Evolutionary conservation across 352 stramenopile genomes (phyloP).

Genomic region (Phytopythium chamaehyphon): DNA sequence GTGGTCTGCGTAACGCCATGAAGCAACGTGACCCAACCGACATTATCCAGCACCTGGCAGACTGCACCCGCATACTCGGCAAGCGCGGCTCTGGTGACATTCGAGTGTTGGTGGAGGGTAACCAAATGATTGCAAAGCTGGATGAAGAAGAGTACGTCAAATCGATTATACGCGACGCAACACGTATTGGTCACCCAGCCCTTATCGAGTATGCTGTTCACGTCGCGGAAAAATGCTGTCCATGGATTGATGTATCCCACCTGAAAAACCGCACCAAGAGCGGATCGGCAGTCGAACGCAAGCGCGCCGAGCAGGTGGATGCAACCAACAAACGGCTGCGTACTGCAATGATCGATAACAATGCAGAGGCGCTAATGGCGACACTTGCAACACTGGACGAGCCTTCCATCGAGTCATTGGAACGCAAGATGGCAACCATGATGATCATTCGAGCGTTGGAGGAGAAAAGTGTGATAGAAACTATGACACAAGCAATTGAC

Average conservation of each 20-base stretch:
- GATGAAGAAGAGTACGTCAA: constrained; percentile 78
- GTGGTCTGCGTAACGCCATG: constrained; percentile 48
- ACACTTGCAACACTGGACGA: constrained; percentile 62
- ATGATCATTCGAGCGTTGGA: constrained; percentile 77
- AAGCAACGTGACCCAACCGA: constrained; percentile 43
- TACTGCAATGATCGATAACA: constrained; percentile 54
- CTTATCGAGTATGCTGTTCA: constrained; percentile 65
- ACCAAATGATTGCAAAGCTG: constrained; percentile 45
- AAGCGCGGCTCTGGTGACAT: constrained; percentile 54
- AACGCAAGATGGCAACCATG: constrained; percentile 76
- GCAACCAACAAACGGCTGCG: constrained; percentile 50
- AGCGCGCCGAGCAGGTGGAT: constrained; percentile 34
- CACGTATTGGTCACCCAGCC: constrained; percentile 42
- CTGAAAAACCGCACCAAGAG: constrained; percentile 35
- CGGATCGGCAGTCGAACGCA: constrained; percentile 25
- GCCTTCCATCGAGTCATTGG: constrained; percentile 55
- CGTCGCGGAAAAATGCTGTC: constrained; percentile 58
- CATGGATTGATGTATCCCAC: constrained; percentile 49
- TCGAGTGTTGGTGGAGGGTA: constrained; percentile 48
- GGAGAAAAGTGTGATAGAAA: constrained; percentile 63
- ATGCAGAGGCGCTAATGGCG: constrained; percentile 67
- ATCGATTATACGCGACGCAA: constrained; percentile 65
- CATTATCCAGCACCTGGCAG: constrained; percentile 57
- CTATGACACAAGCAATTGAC: constrained; percentile 27
- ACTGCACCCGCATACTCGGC: constrained; percentile 54